phyloP scores from a whole-genome alignment of 495 filamentous ascomycete genomes.

The Aspergillus bridgeri region DNA sequence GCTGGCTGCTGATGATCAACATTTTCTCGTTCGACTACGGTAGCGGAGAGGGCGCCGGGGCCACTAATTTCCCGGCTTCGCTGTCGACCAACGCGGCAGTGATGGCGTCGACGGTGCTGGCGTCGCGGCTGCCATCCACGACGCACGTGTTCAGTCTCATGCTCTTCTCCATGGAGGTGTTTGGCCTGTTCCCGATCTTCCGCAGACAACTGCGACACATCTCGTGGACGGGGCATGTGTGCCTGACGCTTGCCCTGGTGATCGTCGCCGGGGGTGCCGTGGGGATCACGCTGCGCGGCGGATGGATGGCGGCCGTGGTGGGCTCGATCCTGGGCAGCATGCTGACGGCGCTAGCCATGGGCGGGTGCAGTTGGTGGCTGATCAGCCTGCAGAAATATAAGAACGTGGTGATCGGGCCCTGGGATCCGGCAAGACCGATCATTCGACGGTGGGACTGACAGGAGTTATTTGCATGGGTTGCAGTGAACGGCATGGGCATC shows the following conservation, averaged over 20 bases:
- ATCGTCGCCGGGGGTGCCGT: slow-evolving; percentile 73
- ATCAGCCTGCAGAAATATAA: slow-evolving; percentile 98
- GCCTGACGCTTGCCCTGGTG: slow-evolving; percentile 75
- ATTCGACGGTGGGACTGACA: slow-evolving; percentile 57
- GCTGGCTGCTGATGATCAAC: slow-evolving; percentile 90
- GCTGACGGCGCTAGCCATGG: slow-evolving; percentile 73
- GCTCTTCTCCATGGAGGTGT: slow-evolving; percentile 94
- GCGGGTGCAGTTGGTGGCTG: slow-evolving; percentile 95
- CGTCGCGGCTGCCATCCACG: slow-evolving; percentile 79
- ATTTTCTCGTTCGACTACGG: slow-evolving; percentile 97
- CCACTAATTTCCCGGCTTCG: slow-evolving; percentile 70
- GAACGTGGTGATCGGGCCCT: slow-evolving; percentile 96
- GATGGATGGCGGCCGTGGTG: slow-evolving; percentile 69
- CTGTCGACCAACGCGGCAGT: slow-evolving; percentile 92
- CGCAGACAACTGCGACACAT: slow-evolving; percentile 78
- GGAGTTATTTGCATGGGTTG: too few relatives aligned
- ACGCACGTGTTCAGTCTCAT: slow-evolving; percentile 95
- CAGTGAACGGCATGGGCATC: not conserved
- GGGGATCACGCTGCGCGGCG: slow-evolving; percentile 67
- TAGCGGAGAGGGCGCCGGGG: slow-evolving; percentile 50
- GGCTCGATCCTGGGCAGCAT: slow-evolving; percentile 70
- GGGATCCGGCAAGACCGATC: slow-evolving; percentile 93
- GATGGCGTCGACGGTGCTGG: slow-evolving; percentile 91
- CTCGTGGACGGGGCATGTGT: slow-evolving; percentile 78
- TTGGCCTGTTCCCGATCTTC: slow-evolving; percentile 94